Conservation (phyloP, 495 filamentous ascomycete species). For the Viridothelium virens region DNA sequence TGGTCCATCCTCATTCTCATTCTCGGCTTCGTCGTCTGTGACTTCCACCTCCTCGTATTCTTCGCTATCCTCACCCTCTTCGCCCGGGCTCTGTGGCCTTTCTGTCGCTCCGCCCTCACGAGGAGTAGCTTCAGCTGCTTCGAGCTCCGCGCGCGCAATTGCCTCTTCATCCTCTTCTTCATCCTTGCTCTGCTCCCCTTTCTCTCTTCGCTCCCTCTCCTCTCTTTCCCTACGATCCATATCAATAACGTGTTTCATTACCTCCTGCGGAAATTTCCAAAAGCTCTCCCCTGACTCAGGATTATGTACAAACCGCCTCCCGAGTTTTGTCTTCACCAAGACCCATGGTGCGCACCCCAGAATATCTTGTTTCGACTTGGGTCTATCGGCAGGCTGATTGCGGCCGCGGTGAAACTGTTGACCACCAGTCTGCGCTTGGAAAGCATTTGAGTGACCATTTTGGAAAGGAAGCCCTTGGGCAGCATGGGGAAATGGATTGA, state of each 20-base stretch:
- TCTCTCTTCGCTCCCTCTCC: conserved; percentile 39
- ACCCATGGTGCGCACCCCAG: conserved; percentile 84
- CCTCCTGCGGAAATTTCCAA: conserved; percentile 82
- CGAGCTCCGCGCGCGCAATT: conserved; percentile 33
- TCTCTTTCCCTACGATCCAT: conserved; percentile 52
- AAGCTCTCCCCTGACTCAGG: conserved; percentile 73
- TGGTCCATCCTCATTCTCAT: conserved; percentile 44
- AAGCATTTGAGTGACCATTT: conserved; percentile 41
- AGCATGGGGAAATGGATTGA: conserved; percentile 16
- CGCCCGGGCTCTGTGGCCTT: conserved; percentile 22
- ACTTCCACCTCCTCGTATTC: conserved; percentile 90
- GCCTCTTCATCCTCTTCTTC: conserved; percentile 39
- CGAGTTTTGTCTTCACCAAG: conserved; percentile 81
- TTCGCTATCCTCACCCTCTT: conserved; percentile 45
- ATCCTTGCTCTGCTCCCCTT: conserved; percentile 27
- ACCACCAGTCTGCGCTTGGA: conserved; percentile 29
- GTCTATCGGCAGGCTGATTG: conserved; percentile 64
- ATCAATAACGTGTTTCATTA: conserved; percentile 72
- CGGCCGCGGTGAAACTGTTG: conserved; percentile 25
- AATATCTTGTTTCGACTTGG: conserved; percentile 69
- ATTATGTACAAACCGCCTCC: conserved; percentile 84
- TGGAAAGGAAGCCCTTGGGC: conserved; percentile 27
- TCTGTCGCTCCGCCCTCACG: conserved; percentile 21
- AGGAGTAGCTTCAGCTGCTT: conserved; percentile 13
- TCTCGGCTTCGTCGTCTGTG: conserved; percentile 45